Evolutionary conservation across 2,329 filamentous ascomycete genomes (phyloP).

Genomic region (Fusarium phyllophilum): DNA sequence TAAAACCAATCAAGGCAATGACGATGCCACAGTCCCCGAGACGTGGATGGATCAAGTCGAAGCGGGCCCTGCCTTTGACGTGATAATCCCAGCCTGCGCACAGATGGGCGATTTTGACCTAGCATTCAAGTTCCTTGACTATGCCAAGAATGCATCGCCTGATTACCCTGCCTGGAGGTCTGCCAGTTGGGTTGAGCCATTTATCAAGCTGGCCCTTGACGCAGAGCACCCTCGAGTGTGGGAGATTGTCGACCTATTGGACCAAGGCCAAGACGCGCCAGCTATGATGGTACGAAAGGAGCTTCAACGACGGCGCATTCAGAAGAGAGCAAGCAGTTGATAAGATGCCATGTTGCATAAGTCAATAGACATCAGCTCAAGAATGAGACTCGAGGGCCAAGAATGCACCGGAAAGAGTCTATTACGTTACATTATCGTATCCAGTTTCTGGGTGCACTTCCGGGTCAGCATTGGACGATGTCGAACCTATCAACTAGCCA

Average conservation of each 20-base stretch:
- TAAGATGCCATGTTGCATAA: background rate
- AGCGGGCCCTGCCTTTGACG: slow-evolving; percentile 32
- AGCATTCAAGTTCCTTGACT: slow-evolving; percentile 47
- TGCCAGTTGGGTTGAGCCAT: slow-evolving; percentile 43
- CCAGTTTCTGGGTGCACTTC: background rate
- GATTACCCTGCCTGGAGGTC: slow-evolving; percentile 11
- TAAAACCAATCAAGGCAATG: slow-evolving; percentile 5
- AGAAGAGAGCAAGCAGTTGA: slow-evolving; percentile 17
- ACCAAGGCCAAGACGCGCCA: slow-evolving; percentile 29
- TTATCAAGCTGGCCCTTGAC: slow-evolving; percentile 43
- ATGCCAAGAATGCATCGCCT: slow-evolving; percentile 7
- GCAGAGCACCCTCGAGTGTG: slow-evolving; percentile 48
- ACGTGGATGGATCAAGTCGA: slow-evolving; percentile 17
- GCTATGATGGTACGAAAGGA: slow-evolving; percentile 38
- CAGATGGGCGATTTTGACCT: slow-evolving; percentile 47
- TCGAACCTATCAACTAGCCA: background rate
- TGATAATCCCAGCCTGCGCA: slow-evolving; percentile 46
- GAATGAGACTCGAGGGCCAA: background rate
- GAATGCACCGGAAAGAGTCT: background rate
- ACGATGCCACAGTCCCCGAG: background rate
- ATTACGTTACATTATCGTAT: background rate
- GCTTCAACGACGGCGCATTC: slow-evolving; percentile 40
- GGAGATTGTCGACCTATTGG: slow-evolving; percentile 47
- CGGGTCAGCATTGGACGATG: slow-evolving; percentile 5
- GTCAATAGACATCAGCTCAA: background rate